Base-by-base conservation (phyloP, 2,329 filamentous ascomycete species). In the Phyllosticta ampelicida region DNA sequence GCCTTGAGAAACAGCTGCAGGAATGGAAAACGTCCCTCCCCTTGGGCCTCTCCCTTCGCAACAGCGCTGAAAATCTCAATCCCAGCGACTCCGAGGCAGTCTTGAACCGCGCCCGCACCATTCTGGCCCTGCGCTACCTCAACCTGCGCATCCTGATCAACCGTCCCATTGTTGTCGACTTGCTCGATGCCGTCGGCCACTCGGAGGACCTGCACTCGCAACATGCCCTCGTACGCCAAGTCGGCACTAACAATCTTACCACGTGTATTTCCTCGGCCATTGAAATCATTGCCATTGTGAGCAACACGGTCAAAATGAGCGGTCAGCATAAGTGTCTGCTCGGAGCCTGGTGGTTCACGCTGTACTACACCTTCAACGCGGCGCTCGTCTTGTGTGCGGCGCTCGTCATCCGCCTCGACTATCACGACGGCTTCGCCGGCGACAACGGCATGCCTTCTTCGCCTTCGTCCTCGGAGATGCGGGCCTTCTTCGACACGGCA, bases 121-220 rank as follows among this genome's bases (percentile, higher is more conserved):
- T 80, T 3, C 65, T 78, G 0, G 71, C 71, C 0, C 59, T 77
- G 16, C 69, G 75, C n/a, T 74, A 74, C 59, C 67, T 70, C 18
- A 75, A 77, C 59, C 62, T 74, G 3, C 70, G 70, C 2, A 68
- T 77, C 5, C 67, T 78, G 2, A 57, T 75, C 1, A 75, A 77
- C 53, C 68, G 75, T 1, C 72, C 72, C 8, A 63, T 75, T 9
- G 65, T 77, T 1, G 70, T 70, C 21, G 71, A 69, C 54, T 72
- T 74, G 29, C 61, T 77, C 5, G 68, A 71, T 16, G 28, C 58
- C 61, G 13, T 54, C 30, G 57, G 28, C 49, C 19, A 29, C 29
- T 55, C 60, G 21, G 58, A 61, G 36, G 53, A 51, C 49, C 11
- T 29, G 18, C 53, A 65, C 44, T 29, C 48, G 5, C 60, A 62